These are phyloP conservation scores for Trichosporon faecale DNA, from an alignment of 1,284 basidiomycete genomes.

Conservation along the genomic window DNA sequence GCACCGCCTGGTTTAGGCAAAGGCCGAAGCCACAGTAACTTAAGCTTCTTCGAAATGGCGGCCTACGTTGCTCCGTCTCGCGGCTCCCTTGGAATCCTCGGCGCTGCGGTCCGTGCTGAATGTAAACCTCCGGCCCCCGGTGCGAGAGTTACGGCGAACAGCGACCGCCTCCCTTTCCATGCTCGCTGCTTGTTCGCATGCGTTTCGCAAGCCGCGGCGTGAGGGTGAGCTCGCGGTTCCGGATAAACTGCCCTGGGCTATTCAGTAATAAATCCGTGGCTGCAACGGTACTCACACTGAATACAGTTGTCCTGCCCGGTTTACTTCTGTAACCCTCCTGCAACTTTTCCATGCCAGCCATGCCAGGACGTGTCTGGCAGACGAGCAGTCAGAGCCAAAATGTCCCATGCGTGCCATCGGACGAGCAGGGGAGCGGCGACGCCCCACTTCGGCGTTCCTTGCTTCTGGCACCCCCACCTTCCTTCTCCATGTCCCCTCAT, in stretches of 20 bases:
- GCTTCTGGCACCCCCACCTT: background rate
- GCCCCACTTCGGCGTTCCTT: slow-evolving; percentile 3
- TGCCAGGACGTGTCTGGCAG: background rate
- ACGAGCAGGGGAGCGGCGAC: background rate
- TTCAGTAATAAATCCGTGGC: background rate
- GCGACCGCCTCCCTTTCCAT: background rate
- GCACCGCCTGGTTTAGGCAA: background rate
- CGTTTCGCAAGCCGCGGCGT: background rate
- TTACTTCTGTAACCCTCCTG: background rate
- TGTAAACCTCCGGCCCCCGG: background rate
- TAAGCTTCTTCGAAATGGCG: background rate
- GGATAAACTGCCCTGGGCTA: background rate
- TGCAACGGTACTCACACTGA: background rate
- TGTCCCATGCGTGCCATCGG: background rate
- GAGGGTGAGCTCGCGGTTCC: background rate
- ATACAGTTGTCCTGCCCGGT: background rate
- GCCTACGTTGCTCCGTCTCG: background rate
- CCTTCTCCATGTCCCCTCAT: background rate
- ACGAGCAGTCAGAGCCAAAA: background rate
- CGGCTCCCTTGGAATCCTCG: too few species aligned
- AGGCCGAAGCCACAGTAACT: background rate
- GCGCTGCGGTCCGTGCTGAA: background rate
- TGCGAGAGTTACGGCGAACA: too few species aligned
- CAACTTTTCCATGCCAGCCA: background rate
- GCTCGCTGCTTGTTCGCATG: background rate